Conservation (phyloP, 2,329 filamentous ascomycete species). For the Truncatella angustata region DNA sequence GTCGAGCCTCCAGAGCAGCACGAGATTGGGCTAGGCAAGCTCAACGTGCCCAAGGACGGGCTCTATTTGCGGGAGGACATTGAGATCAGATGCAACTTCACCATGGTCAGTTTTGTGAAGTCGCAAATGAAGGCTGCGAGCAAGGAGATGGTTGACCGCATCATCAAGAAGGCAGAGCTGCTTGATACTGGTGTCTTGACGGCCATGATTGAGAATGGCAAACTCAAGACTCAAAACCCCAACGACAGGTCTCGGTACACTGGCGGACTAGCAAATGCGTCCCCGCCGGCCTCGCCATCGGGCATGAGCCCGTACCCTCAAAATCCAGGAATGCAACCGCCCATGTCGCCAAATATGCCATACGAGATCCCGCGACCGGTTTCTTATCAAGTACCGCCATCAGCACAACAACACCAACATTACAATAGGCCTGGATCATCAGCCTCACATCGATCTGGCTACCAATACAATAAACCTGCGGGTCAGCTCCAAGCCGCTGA, state of each 20-base stretch:
- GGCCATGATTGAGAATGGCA: conserved; percentile 66
- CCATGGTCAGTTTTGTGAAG: conserved; percentile 65
- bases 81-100: conserved; percentile 67
- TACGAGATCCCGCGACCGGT: conserved; percentile 41
- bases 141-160: conserved; percentile 64
- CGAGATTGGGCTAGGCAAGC: conserved; percentile 58
- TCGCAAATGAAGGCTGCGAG: conserved; percentile 64
- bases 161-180: conserved; percentile 70
- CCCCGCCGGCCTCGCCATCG: conserved; percentile 25
- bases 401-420: conserved; percentile 22
- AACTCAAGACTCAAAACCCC: conserved; percentile 57
- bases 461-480: conserved; percentile 18
- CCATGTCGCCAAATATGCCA: conserved; percentile 32
- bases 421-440: conserved; percentile 31
- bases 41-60: conserved; percentile 62
- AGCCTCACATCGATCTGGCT: conserved; percentile 20
- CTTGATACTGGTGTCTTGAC: conserved; percentile 64
- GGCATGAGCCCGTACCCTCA: conserved; percentile 16
- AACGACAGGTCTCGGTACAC: conserved; percentile 29
- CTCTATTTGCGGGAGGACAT: conserved; percentile 70
- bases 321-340: conserved; percentile 14
- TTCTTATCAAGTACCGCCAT: conserved; percentile 19
- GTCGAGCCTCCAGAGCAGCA: conserved; percentile 58
- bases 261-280: conserved; percentile 19
- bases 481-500: conserved; percentile 34